Base-by-base conservation (phyloP, 148 eudicot species). In the Fagopyrum homotropicum region DNA sequence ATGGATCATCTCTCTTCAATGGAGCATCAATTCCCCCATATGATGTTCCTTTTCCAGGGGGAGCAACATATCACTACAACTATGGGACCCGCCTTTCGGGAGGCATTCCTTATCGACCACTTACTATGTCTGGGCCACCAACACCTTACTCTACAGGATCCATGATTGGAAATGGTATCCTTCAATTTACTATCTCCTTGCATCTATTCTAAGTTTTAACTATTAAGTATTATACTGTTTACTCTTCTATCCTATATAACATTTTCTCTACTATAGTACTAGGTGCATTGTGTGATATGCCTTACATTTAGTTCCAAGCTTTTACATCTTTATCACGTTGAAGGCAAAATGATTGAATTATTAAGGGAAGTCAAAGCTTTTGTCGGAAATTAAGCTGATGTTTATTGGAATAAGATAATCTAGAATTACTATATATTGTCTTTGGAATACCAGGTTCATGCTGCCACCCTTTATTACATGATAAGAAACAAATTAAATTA, bases 61-160 rank as follows among this genome's bases (percentile, higher is more conserved):
- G 94, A 49, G 88, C 98, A 29, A 80, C 90, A 15, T 92, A 92
- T 79, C 40, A 35, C 40, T 90, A 90, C 78, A 88, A 81, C 72
- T 92, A 89, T 74, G 89, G 88, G 11, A 77, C 73, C 72, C 97
- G 99, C 49, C 76, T 86, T 71, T 77, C 97, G 77, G 98, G 97
- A 69, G 97, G 93, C 68, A 95, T 92, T 81, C 97, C 99, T 12
- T 95, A 83, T 81, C 85, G 94, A 15, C 87, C 93, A 64, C 66
- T 90, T 73, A 96, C 86, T 82, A 40, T 90, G 22, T 82, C 98
- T 73, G 89, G 85, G 45, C 92, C 90, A 74, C 80, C 87, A 46
- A 81, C 93, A 66, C 89, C 97, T 40, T 95, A 92, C 76, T 79
- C 94, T 57, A 79, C 87, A 80, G 90, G 89, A 81, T 87, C 91